Conservation (phyloP, 169 alveolate species). For the Condylostoma magnum region DNA sequence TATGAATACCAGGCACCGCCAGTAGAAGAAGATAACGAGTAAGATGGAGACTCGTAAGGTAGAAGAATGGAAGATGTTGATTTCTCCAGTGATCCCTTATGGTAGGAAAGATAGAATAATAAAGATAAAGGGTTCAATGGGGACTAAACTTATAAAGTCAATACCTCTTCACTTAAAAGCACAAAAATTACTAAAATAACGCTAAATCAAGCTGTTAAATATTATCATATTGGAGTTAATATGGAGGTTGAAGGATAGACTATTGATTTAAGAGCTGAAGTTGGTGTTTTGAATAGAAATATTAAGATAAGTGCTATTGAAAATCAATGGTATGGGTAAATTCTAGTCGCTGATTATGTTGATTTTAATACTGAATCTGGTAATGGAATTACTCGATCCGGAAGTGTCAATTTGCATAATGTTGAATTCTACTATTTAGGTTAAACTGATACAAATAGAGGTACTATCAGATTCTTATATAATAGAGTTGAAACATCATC, state of each 20-base stretch:
- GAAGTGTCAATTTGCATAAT: constrained; percentile 12
- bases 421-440: constrained; percentile 43
- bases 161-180: background rate
- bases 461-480: constrained; percentile 38
- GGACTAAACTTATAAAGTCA: background rate
- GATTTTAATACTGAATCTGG: constrained; percentile 8
- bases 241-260: background rate
- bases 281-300: constrained; percentile 45
- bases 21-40: background rate
- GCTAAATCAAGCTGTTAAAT: constrained; percentile 12
- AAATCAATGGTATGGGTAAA: constrained; percentile 18
- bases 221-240: constrained; percentile 44
- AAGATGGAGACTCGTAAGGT: too few species aligned
- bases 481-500: background rate
- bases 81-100: constrained; percentile 12
- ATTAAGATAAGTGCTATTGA: constrained; percentile 34
- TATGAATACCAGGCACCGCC: background rate
- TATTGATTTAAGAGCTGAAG: constrained; percentile 54
- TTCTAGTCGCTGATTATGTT: constrained; percentile 1
- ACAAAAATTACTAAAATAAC: constrained; percentile 5
- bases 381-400: background rate
- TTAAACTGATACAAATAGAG: constrained; percentile 42
- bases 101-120: background rate
- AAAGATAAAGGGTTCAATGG: constrained; percentile 4
- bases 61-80: too few species aligned